Evolutionary conservation across 2,329 filamentous ascomycete species (phyloP).

Genomic region (Stachybotrys chlorohalonatus): DNA sequence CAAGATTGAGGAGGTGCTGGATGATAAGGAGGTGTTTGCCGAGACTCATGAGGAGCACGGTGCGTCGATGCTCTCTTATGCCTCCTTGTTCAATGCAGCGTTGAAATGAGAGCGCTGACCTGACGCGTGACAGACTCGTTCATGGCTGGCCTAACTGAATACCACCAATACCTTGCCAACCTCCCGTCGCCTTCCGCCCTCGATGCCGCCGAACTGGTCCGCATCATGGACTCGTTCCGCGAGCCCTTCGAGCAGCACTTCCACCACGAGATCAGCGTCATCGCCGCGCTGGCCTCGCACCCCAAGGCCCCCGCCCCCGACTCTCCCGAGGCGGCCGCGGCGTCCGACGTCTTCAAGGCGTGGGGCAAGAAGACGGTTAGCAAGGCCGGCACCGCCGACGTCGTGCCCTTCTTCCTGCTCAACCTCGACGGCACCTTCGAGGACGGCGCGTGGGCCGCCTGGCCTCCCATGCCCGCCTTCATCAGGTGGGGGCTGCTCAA

Average conservation of each 20-base stretch:
- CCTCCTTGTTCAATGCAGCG: not conserved
- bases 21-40: constrained; percentile 40
- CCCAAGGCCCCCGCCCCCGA: constrained; percentile 39
- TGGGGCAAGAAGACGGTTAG: constrained; percentile 57
- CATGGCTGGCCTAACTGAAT: constrained; percentile 39
- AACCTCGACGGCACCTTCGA: constrained; percentile 53
- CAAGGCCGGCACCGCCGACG: constrained; percentile 49
- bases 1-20: constrained; percentile 41
- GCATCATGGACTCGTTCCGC: constrained; percentile 42
- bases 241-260: constrained; percentile 44
- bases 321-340: constrained; percentile 33
- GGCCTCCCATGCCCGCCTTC: constrained; percentile 55
- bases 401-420: constrained; percentile 55
- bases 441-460: constrained; percentile 49
- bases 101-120: not conserved
- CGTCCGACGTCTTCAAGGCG: constrained; percentile 42
- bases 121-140: constrained; percentile 29
- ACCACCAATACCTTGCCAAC: constrained; percentile 40
- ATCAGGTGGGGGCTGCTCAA: constrained; percentile 53
- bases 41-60: constrained; percentile 47
- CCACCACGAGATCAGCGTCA: constrained; percentile 44
- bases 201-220: constrained; percentile 32
- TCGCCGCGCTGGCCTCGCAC: constrained; percentile 39
- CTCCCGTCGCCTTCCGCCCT: constrained; percentile 32
- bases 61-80: constrained; percentile 14